These are phyloP conservation scores for Medicago truncatula DNA, from an alignment of 306 rosid species.

Conservation along the genomic window DNA sequence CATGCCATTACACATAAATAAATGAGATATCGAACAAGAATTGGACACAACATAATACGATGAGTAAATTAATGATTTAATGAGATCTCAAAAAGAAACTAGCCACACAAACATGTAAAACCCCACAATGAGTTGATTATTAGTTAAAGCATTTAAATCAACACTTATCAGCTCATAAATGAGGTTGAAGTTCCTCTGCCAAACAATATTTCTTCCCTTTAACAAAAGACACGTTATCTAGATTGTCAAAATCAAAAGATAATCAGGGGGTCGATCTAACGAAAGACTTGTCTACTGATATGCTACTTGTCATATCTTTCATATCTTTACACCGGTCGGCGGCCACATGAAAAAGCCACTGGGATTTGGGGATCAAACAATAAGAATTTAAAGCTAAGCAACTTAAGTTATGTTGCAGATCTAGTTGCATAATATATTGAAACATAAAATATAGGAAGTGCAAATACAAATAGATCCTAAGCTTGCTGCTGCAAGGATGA, in stretches of 20 bases:
- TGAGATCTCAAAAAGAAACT: neutral
- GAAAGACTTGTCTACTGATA: conserved; percentile 25
- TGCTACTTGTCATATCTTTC: conserved; percentile 5
- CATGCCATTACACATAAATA: neutral
- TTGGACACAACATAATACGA: neutral
- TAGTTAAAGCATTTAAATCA: neutral
- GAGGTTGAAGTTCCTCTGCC: neutral
- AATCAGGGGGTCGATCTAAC: neutral
- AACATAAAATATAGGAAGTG: neutral
- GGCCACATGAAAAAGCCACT: neutral
- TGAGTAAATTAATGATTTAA: neutral
- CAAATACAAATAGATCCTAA: conserved; percentile 34
- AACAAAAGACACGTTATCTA: neutral
- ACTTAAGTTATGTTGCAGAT: neutral
- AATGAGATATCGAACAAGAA: neutral
- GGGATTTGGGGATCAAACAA: conserved; percentile 9
- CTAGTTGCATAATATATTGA: conserved; percentile 28
- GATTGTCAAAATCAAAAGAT: neutral
- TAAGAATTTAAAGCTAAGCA: conserved; percentile 16
- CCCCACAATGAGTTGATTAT: neutral
- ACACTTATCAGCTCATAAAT: neutral
- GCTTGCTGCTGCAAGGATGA: conserved; percentile 43
- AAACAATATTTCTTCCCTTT: neutral
- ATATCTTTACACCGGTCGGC: conserved; percentile 24
- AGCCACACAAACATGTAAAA: neutral